Conservation (phyloP, 345 rosid genomes). For the Jatropha curcas region DNA sequence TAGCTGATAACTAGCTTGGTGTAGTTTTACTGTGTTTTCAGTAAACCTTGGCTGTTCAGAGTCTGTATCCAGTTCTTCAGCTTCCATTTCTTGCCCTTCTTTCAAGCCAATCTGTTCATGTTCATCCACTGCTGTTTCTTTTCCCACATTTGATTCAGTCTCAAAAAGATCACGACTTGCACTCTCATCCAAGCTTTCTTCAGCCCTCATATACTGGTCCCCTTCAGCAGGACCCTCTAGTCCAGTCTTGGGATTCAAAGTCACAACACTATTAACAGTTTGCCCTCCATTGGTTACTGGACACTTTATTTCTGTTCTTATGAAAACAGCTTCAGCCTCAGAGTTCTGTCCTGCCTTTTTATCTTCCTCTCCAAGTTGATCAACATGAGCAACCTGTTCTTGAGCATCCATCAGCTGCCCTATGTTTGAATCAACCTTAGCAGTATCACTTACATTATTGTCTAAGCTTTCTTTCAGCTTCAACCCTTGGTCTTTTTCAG, state of each 20-base stretch:
- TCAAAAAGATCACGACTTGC: not conserved
- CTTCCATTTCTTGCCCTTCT: slow-evolving; percentile 40
- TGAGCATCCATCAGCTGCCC: slow-evolving; percentile 33
- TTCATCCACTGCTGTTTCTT: not conserved
- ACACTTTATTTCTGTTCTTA: slow-evolving; percentile 1
- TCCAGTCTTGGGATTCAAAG: slow-evolving; percentile 11
- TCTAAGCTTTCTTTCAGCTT: slow-evolving; percentile 22
- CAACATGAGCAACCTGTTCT: slow-evolving; percentile 27
- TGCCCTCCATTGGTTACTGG: slow-evolving; percentile 10
- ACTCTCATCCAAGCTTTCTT: not conserved
- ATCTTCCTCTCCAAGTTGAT: slow-evolving; percentile 18
- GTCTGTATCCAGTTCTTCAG: slow-evolving; percentile 37
- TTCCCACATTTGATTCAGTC: not conserved
- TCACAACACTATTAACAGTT: slow-evolving; percentile 9
- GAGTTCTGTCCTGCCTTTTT: slow-evolving; percentile 15
- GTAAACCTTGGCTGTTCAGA: slow-evolving; percentile 24
- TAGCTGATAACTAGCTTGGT: slow-evolving; percentile 45
- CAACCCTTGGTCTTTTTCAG: slow-evolving; percentile 18
- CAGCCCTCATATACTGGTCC: not conserved
- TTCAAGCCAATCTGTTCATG: slow-evolving; percentile 23
- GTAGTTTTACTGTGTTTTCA: slow-evolving; percentile 28
- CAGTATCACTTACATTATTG: slow-evolving; percentile 13
- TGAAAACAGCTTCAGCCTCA: slow-evolving; percentile 13
- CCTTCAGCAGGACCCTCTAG: slow-evolving; percentile 20
- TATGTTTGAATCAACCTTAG: slow-evolving; percentile 28